These are phyloP conservation scores for Monosporascus sp. DNA, from an alignment of 2,329 filamentous ascomycete genomes.

Conservation along the genomic window DNA sequence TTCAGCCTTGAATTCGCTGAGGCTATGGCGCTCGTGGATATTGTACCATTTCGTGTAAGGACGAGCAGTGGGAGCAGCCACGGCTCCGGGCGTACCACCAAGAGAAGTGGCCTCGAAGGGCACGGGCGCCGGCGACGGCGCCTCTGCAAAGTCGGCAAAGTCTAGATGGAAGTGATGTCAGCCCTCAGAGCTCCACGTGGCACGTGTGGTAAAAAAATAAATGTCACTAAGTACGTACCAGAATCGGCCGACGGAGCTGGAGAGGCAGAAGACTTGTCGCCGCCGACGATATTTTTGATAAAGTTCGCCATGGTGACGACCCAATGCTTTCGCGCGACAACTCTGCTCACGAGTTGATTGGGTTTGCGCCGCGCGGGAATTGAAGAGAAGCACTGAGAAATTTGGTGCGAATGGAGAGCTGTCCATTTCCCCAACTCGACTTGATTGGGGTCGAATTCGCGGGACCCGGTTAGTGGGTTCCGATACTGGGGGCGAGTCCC, in stretches of 20 bases:
- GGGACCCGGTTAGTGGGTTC: background rate
- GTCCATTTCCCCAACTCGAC: background rate
- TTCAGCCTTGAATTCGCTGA: constrained; percentile 83
- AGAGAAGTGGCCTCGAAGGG: constrained; percentile 41
- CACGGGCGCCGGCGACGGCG: constrained; percentile 58
- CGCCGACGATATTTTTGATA: constrained; percentile 65
- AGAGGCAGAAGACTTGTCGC: constrained; percentile 53
- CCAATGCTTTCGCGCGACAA: constrained; percentile 9
- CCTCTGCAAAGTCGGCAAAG: constrained; percentile 88
- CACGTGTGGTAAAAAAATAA: background rate
- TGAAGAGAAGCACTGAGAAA: background rate
- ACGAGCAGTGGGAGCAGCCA: constrained; percentile 39
- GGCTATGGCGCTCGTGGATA: constrained; percentile 81
- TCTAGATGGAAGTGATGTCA: constrained; percentile 46
- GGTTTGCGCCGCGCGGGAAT: constrained; percentile 2
- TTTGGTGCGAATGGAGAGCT: background rate
- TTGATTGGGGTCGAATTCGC: background rate
- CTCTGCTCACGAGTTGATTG: constrained; percentile 12
- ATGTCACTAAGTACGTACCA: constrained; percentile 43
- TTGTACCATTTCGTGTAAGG: constrained; percentile 97
- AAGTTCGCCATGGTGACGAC: constrained; percentile 48
- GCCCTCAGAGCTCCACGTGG: constrained; percentile 13
- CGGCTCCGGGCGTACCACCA: constrained; percentile 39
- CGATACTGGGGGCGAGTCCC: too few relatives aligned
- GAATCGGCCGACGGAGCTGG: constrained; percentile 51